A percentile compares a stretch with the other conserved stretches of the same genome.
phyloP scores from a whole-genome alignment of 805 yeast species.

The Starmerella scarabaei region DNA sequence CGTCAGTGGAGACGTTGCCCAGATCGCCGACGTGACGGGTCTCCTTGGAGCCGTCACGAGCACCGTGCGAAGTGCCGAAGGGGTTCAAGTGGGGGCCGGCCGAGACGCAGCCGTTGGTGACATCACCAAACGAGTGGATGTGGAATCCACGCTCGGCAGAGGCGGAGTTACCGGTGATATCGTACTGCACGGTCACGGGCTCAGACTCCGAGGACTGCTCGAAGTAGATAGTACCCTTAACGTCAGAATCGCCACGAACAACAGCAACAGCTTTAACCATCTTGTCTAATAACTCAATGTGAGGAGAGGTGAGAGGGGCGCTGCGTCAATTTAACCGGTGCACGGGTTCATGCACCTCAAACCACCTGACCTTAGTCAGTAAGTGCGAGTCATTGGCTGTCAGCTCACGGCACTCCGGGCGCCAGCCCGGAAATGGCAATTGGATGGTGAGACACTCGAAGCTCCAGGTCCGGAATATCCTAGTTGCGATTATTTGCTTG shows the following conservation, averaged over 20 bases:
- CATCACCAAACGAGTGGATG: conserved; percentile 95
- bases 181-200: conserved; percentile 80
- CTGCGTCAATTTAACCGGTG: not conserved
- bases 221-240: conserved; percentile 74
- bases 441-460: too few species aligned
- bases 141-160: conserved; percentile 83
- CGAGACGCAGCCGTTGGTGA: conserved; percentile 97
- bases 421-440: too few species aligned
- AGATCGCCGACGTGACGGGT: conserved; percentile 79
- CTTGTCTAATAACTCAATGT: too few species aligned
- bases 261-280: conserved; percentile 60
- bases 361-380: not conserved
- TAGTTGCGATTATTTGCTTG: too few species aligned
- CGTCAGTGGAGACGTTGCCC: conserved; percentile 87
- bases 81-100: conserved; percentile 98
- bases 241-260: conserved; percentile 86
- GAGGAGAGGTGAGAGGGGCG: not conserved
- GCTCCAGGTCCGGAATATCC: too few species aligned
- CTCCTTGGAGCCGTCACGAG: conserved; percentile 55
- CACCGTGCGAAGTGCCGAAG: conserved; percentile 70
- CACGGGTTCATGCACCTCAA: not conserved
- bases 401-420: too few species aligned
- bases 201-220: conserved; percentile 69
- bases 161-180: conserved; percentile 77
- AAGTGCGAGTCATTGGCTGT: not conserved